Conservation (phyloP, 2,329 filamentous ascomycete species). For the Cladosporium cucumerinum region DNA sequence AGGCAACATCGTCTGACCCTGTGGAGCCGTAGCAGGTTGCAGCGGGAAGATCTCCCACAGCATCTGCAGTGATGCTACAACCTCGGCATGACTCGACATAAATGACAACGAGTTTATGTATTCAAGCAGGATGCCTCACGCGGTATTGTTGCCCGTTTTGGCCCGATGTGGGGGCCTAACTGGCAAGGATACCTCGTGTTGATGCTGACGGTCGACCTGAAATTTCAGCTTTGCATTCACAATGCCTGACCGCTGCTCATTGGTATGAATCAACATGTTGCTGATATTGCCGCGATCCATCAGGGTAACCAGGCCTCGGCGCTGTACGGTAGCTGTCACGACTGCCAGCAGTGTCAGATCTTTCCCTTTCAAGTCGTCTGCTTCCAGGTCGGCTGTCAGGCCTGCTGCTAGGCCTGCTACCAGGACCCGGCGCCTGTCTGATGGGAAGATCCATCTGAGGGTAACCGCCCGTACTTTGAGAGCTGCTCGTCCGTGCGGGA, state of each 20-base stretch:
- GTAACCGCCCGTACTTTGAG: conserved; percentile 28
- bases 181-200: background rate
- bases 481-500: conserved; percentile 44
- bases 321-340: conserved; percentile 27
- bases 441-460: conserved; percentile 45
- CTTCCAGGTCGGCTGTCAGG: conserved; percentile 18
- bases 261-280: conserved; percentile 15
- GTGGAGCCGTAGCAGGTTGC: background rate
- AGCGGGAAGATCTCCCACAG: background rate
- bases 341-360: conserved; percentile 29
- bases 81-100: conserved; percentile 11
- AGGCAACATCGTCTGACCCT: background rate
- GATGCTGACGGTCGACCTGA: background rate
- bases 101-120: background rate
- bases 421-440: conserved; percentile 38
- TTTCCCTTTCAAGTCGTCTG: conserved; percentile 26
- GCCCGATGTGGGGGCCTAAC: conserved; percentile 1
- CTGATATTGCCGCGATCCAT: conserved; percentile 13
- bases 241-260: conserved; percentile 7
- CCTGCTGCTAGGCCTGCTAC: conserved; percentile 12
- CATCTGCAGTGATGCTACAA: background rate
- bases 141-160: background rate
- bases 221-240: background rate
- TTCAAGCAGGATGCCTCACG: background rate
- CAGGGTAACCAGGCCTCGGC: conserved; percentile 15